Base-by-base conservation (phyloP, 805 yeast genomes). In the Saccharomyces mikatae region DNA sequence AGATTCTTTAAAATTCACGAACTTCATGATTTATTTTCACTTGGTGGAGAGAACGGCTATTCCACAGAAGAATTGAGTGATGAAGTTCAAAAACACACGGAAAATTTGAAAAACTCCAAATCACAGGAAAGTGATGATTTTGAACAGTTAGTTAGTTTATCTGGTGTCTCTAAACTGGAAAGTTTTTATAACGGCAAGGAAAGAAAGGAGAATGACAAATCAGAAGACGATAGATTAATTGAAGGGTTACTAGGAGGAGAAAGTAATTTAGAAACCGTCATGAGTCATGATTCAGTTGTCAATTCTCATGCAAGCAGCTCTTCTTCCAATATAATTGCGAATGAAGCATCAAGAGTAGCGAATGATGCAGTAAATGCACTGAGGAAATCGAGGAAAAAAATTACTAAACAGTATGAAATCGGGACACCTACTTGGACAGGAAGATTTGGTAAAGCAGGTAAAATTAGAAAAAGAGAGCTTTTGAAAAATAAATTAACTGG, bases 381-480 rank as follows among this genome's bases (percentile, higher is more conserved):
- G 54, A 75, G 80, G 52, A 79, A 80, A 56, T 88, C 96, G 0
- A 63, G 74, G 44, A 69, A 58, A 48, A 66, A 63, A 10, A 36
- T 36, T 9, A 74, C 76, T 14, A 72, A 71, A 54, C 71, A 68
- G 48, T 69, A 69, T 26, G 71, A 73, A 27, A 75, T 91, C 30
- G 96, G 96, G 4, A 83, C 86, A 0, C 98, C 97, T 0, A 92
- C 99, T 0, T 94, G 97, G 95, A 92, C 99, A 0, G 99, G 99
- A 0, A 81, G 80, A 60, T 89, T 85, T 74, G 99, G 99, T 0
- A 69, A 73, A 21, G 96, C 96, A 0, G 97, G 96, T 1, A 79
- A 76, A 59, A 69, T 75, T 30, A 72, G 71, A 0, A 71, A 58
- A 49, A 56, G 53, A 47, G 48, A 46, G 17, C 44, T 30, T 17